Conservation (phyloP, 1,284 basidiomycete genomes). For the Trichosporon faecale region DNA sequence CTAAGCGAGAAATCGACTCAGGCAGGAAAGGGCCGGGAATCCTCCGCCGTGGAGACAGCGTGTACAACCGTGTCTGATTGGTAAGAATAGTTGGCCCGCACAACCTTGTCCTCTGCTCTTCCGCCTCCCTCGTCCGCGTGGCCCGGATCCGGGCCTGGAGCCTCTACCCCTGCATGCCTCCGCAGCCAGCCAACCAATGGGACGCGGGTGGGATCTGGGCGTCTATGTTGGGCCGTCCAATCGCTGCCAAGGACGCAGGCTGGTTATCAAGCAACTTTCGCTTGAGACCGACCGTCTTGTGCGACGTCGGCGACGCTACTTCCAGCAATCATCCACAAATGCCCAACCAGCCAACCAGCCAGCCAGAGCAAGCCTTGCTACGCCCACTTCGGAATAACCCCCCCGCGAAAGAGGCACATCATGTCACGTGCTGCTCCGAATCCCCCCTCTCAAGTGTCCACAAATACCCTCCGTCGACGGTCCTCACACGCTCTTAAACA, state of each 20-base stretch:
- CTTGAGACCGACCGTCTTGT: no score
- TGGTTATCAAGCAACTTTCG: neutral
- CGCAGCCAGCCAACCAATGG: neutral
- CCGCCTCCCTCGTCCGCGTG: slow-evolving; percentile 1
- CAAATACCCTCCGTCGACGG: neutral
- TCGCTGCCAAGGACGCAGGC: neutral
- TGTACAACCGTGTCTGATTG: neutral
- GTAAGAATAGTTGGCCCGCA: slow-evolving; percentile 1
- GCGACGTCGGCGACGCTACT: neutral
- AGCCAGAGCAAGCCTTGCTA: neutral
- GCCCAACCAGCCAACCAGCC: no score
- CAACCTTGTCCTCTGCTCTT: neutral
- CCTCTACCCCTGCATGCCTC: neutral
- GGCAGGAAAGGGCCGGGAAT: neutral
- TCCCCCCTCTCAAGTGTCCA: neutral
- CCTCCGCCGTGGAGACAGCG: neutral
- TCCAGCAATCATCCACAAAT: neutral
- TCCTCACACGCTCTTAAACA: neutral
- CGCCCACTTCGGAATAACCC: slow-evolving; percentile 6
- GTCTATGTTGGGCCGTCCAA: neutral
- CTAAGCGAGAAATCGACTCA: slow-evolving; percentile 6
- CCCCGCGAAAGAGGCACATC: neutral
- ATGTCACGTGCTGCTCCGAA: slow-evolving; percentile 9
- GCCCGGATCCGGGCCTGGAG: slow-evolving; percentile 4
- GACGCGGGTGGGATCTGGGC: neutral